phyloP scores from a whole-genome alignment of 441 rosid genomes.

The Populus trichocarpa region DNA sequence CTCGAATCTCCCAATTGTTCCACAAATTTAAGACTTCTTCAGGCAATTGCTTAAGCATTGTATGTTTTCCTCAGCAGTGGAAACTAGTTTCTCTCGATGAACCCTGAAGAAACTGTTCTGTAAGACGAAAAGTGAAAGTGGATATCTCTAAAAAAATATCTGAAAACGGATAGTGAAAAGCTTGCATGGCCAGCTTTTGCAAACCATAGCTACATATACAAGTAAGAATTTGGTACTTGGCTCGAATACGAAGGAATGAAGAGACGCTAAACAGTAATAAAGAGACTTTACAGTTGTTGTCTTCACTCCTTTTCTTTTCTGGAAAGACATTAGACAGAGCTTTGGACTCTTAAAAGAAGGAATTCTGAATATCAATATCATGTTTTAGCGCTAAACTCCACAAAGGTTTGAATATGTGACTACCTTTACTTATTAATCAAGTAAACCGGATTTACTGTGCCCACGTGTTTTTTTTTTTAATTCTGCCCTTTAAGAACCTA shows the following conservation, averaged over 20 bases:
- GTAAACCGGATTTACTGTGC: too few species aligned
- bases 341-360: too few species aligned
- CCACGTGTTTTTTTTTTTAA: too few species aligned
- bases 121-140: not conserved
- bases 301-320: too few species aligned
- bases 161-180: not conserved
- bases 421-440: too few species aligned
- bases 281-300: too few species aligned
- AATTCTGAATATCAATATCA: not conserved
- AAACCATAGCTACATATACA: not conserved
- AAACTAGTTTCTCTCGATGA: not conserved
- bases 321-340: too few species aligned
- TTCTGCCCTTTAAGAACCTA: too few species aligned
- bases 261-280: not conserved
- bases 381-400: too few species aligned
- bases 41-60: not conserved
- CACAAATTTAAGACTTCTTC: not conserved
- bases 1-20: constrained; percentile 3
- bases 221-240: not conserved
- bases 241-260: not conserved
- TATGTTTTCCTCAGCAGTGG: not conserved
- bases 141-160: not conserved
- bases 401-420: too few species aligned
- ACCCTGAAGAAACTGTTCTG: not conserved
- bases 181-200: not conserved